Conservation (phyloP, 306 rosid species). For the Castanopsis chinensis region DNA sequence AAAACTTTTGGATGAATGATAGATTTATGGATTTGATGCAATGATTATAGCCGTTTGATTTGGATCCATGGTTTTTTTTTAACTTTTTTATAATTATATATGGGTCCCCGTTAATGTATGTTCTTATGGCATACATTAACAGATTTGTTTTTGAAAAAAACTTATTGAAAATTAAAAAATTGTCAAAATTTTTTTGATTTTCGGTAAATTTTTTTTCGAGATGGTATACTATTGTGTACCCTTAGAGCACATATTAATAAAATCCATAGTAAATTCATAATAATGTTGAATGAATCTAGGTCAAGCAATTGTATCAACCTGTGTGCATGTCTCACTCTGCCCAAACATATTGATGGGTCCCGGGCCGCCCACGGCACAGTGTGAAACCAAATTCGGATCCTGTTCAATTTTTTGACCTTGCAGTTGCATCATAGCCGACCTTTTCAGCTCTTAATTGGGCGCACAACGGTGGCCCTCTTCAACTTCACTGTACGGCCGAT, state of each 20-base stretch:
- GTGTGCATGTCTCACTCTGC: conserved; percentile 3
- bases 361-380: conserved; percentile 6
- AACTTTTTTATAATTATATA: too few relatives aligned
- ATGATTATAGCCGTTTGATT: conserved; percentile 3
- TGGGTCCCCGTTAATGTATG: too few relatives aligned
- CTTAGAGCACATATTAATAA: too few relatives aligned
- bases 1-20: conserved; percentile 25
- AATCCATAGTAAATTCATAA: not conserved
- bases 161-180: too few relatives aligned
- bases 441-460: not conserved
- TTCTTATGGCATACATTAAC: too few relatives aligned
- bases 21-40: conserved; percentile 7
- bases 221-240: too few relatives aligned
- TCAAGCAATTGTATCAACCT: not conserved
- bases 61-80: not conserved
- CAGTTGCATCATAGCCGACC: not conserved
- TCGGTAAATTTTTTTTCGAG: too few relatives aligned
- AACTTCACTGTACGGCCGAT: too few relatives aligned
- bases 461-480: not conserved
- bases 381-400: not conserved
- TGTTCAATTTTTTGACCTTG: not conserved
- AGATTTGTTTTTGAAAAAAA: too few relatives aligned
- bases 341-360: not conserved
- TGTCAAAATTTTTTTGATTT: too few relatives aligned
- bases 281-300: not conserved